Percentiles rank a stretch among this genome's conserved stretches.
Evolutionary conservation across 2,329 filamentous ascomycete species (phyloP).

Genomic region (Nakataea oryzae): DNA sequence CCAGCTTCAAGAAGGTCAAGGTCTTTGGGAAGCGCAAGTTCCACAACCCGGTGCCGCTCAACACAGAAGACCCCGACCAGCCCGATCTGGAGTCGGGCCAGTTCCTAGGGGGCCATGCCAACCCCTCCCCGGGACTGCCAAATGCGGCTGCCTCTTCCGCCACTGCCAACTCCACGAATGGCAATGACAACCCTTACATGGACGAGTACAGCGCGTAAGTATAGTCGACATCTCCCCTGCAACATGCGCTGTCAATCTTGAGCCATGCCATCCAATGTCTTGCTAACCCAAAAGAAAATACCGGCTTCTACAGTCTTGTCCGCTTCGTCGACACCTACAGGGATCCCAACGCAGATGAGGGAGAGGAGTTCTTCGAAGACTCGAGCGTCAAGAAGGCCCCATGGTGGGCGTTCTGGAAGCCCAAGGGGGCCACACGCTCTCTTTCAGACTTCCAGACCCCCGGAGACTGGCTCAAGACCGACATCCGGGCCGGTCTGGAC

Average conservation of each 20-base stretch:
- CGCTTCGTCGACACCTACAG: conserved; percentile 27
- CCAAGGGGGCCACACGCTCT: conserved; percentile 15
- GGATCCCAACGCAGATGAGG: conserved; percentile 17
- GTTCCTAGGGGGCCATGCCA: conserved; percentile 17
- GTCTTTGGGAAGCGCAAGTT: conserved; percentile 15
- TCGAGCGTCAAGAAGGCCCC: conserved; percentile 14
- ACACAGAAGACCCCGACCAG: conserved; percentile 12
- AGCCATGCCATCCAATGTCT: not conserved
- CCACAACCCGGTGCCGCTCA: conserved; percentile 12
- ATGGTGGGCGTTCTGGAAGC: conserved; percentile 26
- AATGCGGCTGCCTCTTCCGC: conserved; percentile 1
- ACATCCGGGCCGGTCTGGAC: conserved; percentile 54
- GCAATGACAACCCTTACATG: conserved; percentile 19
- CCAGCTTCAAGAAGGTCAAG: conserved; percentile 19
- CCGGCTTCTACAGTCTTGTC: conserved; percentile 7
- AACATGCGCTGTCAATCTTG: not conserved
- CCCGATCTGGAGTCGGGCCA: conserved; percentile 19
- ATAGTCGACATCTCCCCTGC: not conserved
- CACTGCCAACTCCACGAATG: conserved; percentile 10
- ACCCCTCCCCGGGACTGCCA: conserved; percentile 10
- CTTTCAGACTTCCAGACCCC: conserved; percentile 26
- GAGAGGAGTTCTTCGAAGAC: conserved; percentile 17
- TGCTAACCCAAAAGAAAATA: no score
- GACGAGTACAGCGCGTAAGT: conserved; percentile 22
- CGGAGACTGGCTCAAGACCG: conserved; percentile 48